Conservation (phyloP, 1,284 basidiomycete species). For the Cutaneotrichosporon cavernicola region DNA sequence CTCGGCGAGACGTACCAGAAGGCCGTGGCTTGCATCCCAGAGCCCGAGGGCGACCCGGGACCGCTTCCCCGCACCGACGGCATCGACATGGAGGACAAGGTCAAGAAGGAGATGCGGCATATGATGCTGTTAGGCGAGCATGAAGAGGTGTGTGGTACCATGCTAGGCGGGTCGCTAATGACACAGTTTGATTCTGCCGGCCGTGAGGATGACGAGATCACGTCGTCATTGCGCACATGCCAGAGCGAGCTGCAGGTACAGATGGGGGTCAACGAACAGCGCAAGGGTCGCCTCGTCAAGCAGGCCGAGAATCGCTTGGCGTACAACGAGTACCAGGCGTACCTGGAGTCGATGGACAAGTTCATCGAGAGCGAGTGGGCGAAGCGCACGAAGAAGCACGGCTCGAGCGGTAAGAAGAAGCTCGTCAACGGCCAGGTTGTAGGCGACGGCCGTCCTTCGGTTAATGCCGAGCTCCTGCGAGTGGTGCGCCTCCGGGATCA, state of each 20-base stretch:
- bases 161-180: not conserved
- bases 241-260: slow-evolving; percentile 78
- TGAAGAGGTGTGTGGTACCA: slow-evolving; percentile 52
- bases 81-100: slow-evolving; percentile 58
- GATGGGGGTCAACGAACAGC: slow-evolving; percentile 74
- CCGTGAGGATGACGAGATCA: slow-evolving; percentile 88
- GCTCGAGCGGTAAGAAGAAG: slow-evolving; percentile 56
- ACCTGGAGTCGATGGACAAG: slow-evolving; percentile 77
- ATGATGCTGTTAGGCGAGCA: slow-evolving; percentile 57
- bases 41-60: slow-evolving; percentile 21
- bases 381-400: slow-evolving; percentile 55
- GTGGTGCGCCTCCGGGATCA: slow-evolving; percentile 67
- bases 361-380: slow-evolving; percentile 61
- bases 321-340: slow-evolving; percentile 80
- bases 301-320: slow-evolving; percentile 85
- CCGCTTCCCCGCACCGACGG: slow-evolving; percentile 46
- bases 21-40: slow-evolving; percentile 21
- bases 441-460: slow-evolving; percentile 61
- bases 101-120: slow-evolving; percentile 58
- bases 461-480: slow-evolving; percentile 69
- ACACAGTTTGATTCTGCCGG: slow-evolving; percentile 70
- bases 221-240: slow-evolving; percentile 80
- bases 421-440: slow-evolving; percentile 52
- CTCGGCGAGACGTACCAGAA: slow-evolving; percentile 57
- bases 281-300: slow-evolving; percentile 68